phyloP scores from a whole-genome alignment of 1,139 yeast species.

The Geotrichum aggregatum region DNA sequence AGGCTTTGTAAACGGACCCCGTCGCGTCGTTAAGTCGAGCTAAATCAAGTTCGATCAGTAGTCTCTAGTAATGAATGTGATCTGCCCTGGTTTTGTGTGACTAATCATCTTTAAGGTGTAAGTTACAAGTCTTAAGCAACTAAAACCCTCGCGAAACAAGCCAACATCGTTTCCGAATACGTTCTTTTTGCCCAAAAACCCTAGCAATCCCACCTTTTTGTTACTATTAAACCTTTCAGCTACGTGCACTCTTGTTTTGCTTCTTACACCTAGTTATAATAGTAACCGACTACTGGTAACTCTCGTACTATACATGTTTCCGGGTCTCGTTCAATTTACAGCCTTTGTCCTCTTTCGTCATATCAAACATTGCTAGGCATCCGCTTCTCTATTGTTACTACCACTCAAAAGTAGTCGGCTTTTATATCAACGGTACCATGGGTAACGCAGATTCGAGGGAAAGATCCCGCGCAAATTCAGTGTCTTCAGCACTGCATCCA shows the following conservation, averaged over 20 bases:
- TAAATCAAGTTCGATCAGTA: too few relatives aligned
- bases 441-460: slow-evolving; percentile 13
- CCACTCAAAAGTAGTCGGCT: not conserved
- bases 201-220: not conserved
- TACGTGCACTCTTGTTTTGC: too few relatives aligned
- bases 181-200: not conserved
- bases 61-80: too few relatives aligned
- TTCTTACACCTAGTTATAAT: too few relatives aligned
- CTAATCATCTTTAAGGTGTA: not conserved
- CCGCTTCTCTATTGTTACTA: not conserved
- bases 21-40: too few relatives aligned
- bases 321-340: not conserved
- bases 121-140: not conserved
- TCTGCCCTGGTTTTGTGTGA: not conserved
- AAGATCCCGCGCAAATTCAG: slow-evolving; percentile 7
- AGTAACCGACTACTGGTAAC: too few relatives aligned
- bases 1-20: too few relatives aligned
- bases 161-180: too few relatives aligned
- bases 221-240: not conserved
- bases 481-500: not conserved
- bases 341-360: not conserved
- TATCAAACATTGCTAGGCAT: not conserved
- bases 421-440: slow-evolving; percentile 2
- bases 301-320: too few relatives aligned
- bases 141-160: not conserved